Evolutionary conservation across 129 eudicot genomes (phyloP).

Genomic region (Ambrosia trifida): DNA sequence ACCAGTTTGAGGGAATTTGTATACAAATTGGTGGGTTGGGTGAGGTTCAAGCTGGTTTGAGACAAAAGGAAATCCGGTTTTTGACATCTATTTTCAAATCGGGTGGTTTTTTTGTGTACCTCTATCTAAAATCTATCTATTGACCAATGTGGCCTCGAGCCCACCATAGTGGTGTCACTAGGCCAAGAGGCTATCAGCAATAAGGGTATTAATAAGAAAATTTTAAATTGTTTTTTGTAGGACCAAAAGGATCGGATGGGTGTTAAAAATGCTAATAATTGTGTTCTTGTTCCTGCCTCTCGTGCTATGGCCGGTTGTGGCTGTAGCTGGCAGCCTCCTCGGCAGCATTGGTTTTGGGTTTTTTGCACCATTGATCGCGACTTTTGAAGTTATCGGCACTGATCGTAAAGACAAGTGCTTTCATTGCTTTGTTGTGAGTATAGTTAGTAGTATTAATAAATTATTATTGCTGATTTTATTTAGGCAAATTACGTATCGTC

Average conservation of each 20-base stretch:
- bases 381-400: slow-evolving; percentile 78
- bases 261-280: slow-evolving; percentile 54
- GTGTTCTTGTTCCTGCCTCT: slow-evolving; percentile 65
- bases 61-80: too few species aligned
- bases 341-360: slow-evolving; percentile 81
- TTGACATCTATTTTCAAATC: too few species aligned
- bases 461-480: background rate
- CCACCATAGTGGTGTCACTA: too few species aligned
- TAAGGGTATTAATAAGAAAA: too few species aligned
- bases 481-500: too few species aligned
- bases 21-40: too few species aligned
- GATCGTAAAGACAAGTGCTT: slow-evolving; percentile 50
- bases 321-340: slow-evolving; percentile 59
- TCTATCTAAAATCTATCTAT: too few species aligned
- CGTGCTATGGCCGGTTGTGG: slow-evolving; percentile 63
- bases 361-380: slow-evolving; percentile 79
- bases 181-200: too few species aligned
- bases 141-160: too few species aligned
- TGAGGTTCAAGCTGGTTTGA: too few species aligned
- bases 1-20: too few species aligned
- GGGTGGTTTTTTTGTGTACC: too few species aligned
- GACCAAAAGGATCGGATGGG: slow-evolving; percentile 79
- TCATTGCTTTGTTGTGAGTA: slow-evolving; percentile 75
- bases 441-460: background rate
- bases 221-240: slow-evolving; percentile 36